A percentile compares a stretch with the other conserved stretches of the same genome.
phyloP scores from a whole-genome alignment of 768 basidiomycete species.

The Phaeotremella skinneri region DNA sequence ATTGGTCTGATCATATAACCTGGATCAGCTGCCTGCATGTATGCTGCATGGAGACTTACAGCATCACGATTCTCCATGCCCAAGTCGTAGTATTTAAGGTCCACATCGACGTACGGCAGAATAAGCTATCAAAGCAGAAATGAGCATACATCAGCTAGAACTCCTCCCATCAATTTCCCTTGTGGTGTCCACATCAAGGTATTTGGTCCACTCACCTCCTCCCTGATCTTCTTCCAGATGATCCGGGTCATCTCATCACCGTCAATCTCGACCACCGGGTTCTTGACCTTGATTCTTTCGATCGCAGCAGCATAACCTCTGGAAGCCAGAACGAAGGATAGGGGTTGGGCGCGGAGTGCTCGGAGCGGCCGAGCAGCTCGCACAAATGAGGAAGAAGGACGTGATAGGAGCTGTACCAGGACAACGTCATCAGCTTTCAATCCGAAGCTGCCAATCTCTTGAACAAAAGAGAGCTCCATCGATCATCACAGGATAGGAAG shows the following conservation, averaged over 20 bases:
- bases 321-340: slow-evolving; percentile 23
- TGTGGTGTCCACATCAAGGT: not conserved
- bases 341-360: slow-evolving; percentile 3
- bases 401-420: not conserved
- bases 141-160: not conserved
- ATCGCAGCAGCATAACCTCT: slow-evolving; percentile 31
- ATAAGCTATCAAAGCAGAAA: slow-evolving; percentile 66
- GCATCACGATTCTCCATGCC: slow-evolving; percentile 89
- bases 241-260: slow-evolving; percentile 99
- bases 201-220: slow-evolving; percentile 64
- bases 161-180: not conserved
- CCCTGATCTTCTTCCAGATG: slow-evolving; percentile 96
- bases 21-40: not conserved
- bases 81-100: slow-evolving; percentile 98
- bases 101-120: slow-evolving; percentile 86
- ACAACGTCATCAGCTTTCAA: no score
- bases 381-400: not conserved
- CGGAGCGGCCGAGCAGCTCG: not conserved
- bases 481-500: no score
- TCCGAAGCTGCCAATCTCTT: no score
- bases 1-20: slow-evolving; percentile 63
- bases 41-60: slow-evolving; percentile 53
- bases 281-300: slow-evolving; percentile 67
- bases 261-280: slow-evolving; percentile 91
- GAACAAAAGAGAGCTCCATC: no score